Evolutionary conservation across 805 yeast species (phyloP).

Genomic region (Teunomyces barrocoloradensis): DNA sequence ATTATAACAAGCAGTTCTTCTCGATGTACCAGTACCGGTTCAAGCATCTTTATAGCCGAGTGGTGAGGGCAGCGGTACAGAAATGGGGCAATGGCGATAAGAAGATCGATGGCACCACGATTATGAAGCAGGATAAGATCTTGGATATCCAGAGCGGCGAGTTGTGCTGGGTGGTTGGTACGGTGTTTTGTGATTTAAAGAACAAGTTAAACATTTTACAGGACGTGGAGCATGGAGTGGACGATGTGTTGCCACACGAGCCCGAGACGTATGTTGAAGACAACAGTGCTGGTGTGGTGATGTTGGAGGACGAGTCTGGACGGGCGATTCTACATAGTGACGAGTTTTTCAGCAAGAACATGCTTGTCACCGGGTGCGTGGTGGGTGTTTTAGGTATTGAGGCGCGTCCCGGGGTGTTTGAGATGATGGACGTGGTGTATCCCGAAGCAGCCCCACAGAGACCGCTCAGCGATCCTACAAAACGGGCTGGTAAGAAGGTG

Average conservation of each 20-base stretch:
- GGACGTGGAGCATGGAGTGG: conserved; percentile 66
- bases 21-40: conserved; percentile 44
- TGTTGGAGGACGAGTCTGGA: conserved; percentile 93
- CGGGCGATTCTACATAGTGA: conserved; percentile 72
- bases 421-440: conserved; percentile 73
- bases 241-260: conserved; percentile 47
- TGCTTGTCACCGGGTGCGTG: conserved; percentile 85
- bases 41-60: conserved; percentile 30
- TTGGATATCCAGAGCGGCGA: conserved; percentile 61
- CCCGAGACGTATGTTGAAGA: conserved; percentile 34
- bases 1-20: conserved; percentile 40
- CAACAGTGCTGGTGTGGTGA: conserved; percentile 52
- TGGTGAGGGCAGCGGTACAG: conserved; percentile 26
- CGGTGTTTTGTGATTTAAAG: conserved; percentile 79
- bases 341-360: conserved; percentile 46
- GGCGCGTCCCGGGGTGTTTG: conserved; percentile 76
- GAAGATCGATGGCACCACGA: conserved; percentile 30
- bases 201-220: conserved; percentile 80
- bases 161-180: conserved; percentile 82
- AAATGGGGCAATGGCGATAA: conserved; percentile 56
- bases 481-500: conserved; percentile 41
- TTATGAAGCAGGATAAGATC: conserved; percentile 36
- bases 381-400: conserved; percentile 87
- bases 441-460: conserved; percentile 65
- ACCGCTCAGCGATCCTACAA: conserved; percentile 16